Evolutionary conservation across 768 basidiomycete species (phyloP), one percentile per base, ranked within the genome.

Genomic region (Amyloporia xantha): DNA sequence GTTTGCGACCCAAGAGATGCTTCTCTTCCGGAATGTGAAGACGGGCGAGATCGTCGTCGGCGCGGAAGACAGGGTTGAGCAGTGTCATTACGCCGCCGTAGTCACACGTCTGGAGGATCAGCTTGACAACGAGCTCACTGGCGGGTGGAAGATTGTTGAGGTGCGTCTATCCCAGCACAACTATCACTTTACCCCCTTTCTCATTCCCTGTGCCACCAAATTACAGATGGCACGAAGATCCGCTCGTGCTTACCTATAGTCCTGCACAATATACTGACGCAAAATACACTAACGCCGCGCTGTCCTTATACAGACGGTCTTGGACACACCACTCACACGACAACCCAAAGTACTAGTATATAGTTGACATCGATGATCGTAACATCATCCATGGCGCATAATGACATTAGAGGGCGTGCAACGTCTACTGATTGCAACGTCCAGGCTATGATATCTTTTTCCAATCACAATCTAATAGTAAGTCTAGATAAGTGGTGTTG

Each of bases 121-220:
- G 62, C 70, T 97, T 53, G 82, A 82, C 24, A 89, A 98, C 63
- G 90, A 93, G 65, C 74, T 96, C 39, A 99, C 96, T 0, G 93
- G 91, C 37, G 96, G 96, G 11, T 99, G 96, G 95, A 98, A 97
- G 68, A 81, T 98, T 45, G 77, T 97, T 23, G 95, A 98, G 83
- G 92, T 93, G 62, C 44, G 79, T 69, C 13, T 35, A 24, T 21
- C 36, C 28, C 21, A 10, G 13, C n/a, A 36, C 36, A 2, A 4
- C n/a, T 17, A 17, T 24, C 41, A 15, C 19, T 20, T 15, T 35
- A 13, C 15, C 10, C 30, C 2, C 41, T 4, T 28, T 10, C 52
- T 5, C 23, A 43, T 44, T 2, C n/a, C n/a, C n/a, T n/a, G n/a
- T n/a, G n/a, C n/a, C n/a, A n/a, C n/a, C n/a, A n/a, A n/a, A n/a